phyloP scores from a whole-genome alignment of 1,284 basidiomycete genomes.

The Melampsora abietis-canadensis region DNA sequence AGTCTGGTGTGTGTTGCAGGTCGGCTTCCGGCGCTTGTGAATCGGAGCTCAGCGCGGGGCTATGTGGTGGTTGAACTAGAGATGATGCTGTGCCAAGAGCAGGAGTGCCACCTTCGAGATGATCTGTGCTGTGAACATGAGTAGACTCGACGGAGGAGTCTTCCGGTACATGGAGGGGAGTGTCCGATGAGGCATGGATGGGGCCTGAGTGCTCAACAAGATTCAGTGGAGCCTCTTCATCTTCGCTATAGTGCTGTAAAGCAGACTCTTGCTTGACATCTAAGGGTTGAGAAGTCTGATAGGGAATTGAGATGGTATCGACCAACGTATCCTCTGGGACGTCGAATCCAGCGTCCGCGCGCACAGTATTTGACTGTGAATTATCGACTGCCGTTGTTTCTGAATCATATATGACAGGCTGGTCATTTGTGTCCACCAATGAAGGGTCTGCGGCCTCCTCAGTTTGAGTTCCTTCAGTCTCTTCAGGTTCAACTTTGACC shows the following conservation, averaged over 20 bases:
- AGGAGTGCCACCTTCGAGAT: neutral
- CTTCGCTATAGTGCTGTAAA: neutral
- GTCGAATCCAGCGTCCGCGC: neutral
- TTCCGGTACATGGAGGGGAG: neutral
- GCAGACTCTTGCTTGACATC: neutral
- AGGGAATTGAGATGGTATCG: neutral
- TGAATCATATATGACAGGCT: neutral
- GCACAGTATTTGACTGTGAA: neutral
- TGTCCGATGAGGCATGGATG: too few relatives aligned
- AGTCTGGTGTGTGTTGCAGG: too few relatives aligned
- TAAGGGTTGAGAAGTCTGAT: neutral
- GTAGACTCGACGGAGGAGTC: neutral
- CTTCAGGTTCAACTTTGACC: neutral
- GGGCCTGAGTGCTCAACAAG: too few relatives aligned
- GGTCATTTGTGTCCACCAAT: neutral
- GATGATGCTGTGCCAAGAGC: neutral
- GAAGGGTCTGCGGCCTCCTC: neutral
- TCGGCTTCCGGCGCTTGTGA: neutral
- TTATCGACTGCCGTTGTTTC: neutral
- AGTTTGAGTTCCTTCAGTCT: neutral
- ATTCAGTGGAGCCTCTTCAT: too few relatives aligned
- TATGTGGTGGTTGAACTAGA: neutral
- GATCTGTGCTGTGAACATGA: neutral
- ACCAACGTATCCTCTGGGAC: neutral
- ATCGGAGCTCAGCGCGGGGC: neutral